Conservation (phyloP, 1,139 yeast species). For the Kazachstania sp. region DNA sequence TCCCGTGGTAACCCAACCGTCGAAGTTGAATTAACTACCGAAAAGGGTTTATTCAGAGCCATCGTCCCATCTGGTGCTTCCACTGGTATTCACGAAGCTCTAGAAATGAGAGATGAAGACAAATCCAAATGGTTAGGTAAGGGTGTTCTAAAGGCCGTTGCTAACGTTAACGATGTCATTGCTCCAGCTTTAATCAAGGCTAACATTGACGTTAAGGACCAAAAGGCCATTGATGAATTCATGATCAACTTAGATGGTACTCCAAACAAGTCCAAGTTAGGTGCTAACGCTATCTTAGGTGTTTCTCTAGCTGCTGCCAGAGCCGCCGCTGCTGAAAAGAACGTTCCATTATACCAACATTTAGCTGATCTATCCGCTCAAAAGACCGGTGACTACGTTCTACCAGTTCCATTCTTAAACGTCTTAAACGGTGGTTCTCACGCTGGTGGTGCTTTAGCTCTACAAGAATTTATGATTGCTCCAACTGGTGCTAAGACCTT, state of each 20-base stretch:
- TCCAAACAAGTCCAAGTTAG: constrained; percentile 85
- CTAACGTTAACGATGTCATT: constrained; percentile 79
- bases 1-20: constrained; percentile 98
- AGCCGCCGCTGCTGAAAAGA: constrained; percentile 91
- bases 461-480: constrained; percentile 98
- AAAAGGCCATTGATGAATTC: constrained; percentile 71
- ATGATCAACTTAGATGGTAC: constrained; percentile 79
- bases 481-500: constrained; percentile 82
- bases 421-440: constrained; percentile 98
- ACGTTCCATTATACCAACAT: constrained; percentile 80
- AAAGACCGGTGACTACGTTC: constrained; percentile 62
- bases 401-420: constrained; percentile 96
- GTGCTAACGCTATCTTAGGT: constrained; percentile 94
- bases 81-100: constrained; percentile 90
- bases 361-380: constrained; percentile 59
- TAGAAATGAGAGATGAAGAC: constrained; percentile 93
- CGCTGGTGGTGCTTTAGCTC: constrained; percentile 97
- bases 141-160: constrained; percentile 89
- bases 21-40: constrained; percentile 86
- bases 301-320: constrained; percentile 88
- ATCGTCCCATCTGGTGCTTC: constrained; percentile 97
- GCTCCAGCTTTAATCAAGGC: constrained; percentile 81
- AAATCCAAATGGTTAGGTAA: constrained; percentile 91
- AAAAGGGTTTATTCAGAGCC: constrained; percentile 78
- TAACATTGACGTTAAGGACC: constrained; percentile 67